These are phyloP conservation scores for Curvularia sp. DNA, from an alignment of 2,329 filamentous ascomycete species.

Conservation along the genomic window DNA sequence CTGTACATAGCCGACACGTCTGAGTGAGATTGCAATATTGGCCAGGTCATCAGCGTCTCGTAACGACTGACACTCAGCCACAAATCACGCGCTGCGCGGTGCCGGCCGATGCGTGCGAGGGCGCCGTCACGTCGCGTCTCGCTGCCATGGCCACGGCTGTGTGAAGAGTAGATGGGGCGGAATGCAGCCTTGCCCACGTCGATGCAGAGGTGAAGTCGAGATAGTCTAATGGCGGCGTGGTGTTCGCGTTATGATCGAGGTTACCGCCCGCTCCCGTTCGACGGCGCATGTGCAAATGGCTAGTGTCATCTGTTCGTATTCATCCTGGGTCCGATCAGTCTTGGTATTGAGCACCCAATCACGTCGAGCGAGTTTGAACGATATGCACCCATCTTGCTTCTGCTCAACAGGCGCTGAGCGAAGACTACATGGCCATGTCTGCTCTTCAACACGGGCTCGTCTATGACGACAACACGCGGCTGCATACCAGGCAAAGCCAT, in stretches of 20 bases:
- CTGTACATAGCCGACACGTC: slow-evolving; percentile 4
- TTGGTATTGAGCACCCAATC: slow-evolving; percentile 17
- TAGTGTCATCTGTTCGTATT: slow-evolving; percentile 36
- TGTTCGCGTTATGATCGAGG: slow-evolving; percentile 34
- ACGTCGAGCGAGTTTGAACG: not conserved
- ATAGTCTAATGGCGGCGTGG: slow-evolving; percentile 20
- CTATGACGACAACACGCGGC: slow-evolving; percentile 20
- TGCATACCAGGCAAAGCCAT: slow-evolving; percentile 7
- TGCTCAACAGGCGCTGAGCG: slow-evolving; percentile 2
- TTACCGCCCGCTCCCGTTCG: slow-evolving; percentile 43
- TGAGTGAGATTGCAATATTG: slow-evolving; percentile 13
- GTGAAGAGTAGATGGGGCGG: not conserved
- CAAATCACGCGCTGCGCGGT: slow-evolving; percentile 25
- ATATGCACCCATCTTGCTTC: slow-evolving; percentile 6
- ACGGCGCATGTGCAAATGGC: slow-evolving; percentile 35
- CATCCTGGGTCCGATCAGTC: slow-evolving; percentile 44
- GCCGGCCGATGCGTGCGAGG: slow-evolving; percentile 6
- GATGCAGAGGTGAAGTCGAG: slow-evolving; percentile 1
- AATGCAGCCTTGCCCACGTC: not conserved
- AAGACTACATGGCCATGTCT: not conserved
- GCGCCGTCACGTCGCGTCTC: not conserved
- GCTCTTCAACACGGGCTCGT: not conserved
- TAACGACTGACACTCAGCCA: slow-evolving; percentile 10
- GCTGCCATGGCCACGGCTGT: not conserved
- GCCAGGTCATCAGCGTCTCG: slow-evolving; percentile 13